Percentiles rank a stretch among this genome's conserved stretches.
These are phyloP conservation scores for Canavalia gladiata DNA, from an alignment of 306 rosid species.

Conservation along the genomic window DNA sequence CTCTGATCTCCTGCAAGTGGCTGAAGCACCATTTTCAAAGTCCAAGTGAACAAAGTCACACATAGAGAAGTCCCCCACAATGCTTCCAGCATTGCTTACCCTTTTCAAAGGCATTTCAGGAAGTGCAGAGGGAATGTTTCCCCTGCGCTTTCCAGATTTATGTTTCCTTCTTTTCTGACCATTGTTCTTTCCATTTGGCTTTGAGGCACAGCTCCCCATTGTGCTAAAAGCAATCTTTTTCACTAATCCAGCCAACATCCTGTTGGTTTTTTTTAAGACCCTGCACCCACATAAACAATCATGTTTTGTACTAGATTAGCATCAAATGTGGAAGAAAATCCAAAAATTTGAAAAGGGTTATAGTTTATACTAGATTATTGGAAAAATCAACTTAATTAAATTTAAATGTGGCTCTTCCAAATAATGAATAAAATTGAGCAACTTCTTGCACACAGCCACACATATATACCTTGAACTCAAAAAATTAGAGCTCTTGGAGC, in stretches of 20 bases:
- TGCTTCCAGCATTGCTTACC: slow-evolving; percentile 59
- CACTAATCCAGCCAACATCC: slow-evolving; percentile 50
- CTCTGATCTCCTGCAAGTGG: slow-evolving; percentile 69
- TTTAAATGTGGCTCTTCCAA: not conserved
- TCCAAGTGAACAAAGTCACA: slow-evolving; percentile 73
- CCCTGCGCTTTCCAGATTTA: slow-evolving; percentile 55
- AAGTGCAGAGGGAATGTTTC: slow-evolving; percentile 52
- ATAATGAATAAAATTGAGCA: not conserved
- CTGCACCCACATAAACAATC: slow-evolving; percentile 38
- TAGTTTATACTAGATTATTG: not conserved
- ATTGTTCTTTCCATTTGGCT: slow-evolving; percentile 47
- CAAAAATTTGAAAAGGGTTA: not conserved
- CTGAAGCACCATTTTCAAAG: slow-evolving; percentile 68
- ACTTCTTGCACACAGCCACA: too few species aligned
- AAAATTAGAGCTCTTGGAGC: not conserved
- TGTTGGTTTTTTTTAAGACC: not conserved
- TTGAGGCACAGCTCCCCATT: slow-evolving; percentile 87
- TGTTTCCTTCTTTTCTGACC: slow-evolving; percentile 42
- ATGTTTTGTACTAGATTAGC: not conserved
- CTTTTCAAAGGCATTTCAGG: slow-evolving; percentile 61
- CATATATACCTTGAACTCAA: slow-evolving; percentile 43
- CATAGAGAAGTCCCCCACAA: slow-evolving; percentile 58
- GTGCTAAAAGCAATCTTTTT: slow-evolving; percentile 37
- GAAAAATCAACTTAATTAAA: slow-evolving; percentile 23
- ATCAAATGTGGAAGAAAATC: not conserved